Percentiles rank a stretch among this genome's conserved stretches.
Evolutionary conservation across 805 yeast species (phyloP).

Genomic region (Cyberlindnera maritima): DNA sequence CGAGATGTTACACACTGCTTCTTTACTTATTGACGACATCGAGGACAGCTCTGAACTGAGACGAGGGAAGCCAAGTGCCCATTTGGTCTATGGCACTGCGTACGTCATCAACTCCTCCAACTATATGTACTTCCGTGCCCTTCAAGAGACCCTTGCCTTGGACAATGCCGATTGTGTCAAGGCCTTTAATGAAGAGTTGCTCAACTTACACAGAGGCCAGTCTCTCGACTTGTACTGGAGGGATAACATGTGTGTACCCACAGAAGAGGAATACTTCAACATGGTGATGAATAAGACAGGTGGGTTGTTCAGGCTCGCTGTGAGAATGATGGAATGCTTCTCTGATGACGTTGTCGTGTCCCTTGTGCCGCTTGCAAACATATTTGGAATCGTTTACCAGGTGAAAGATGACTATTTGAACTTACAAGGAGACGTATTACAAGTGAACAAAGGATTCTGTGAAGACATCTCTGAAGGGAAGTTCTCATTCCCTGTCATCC

Average conservation of each 20-base stretch:
- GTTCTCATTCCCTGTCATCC: constrained; percentile 81
- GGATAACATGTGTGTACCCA: constrained; percentile 57
- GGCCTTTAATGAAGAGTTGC: constrained; percentile 67
- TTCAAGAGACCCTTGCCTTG: constrained; percentile 38
- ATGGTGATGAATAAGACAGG: constrained; percentile 93
- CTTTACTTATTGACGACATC: constrained; percentile 79
- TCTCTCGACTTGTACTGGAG: constrained; percentile 90
- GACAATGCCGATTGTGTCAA: constrained; percentile 27
- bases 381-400: constrained; percentile 82
- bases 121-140: constrained; percentile 61
- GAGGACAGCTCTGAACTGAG: constrained; percentile 75
- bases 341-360: constrained; percentile 19
- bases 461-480: constrained; percentile 92
- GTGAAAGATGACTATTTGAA: constrained; percentile 83
- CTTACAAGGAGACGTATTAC: constrained; percentile 48
- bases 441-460: constrained; percentile 69
- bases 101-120: constrained; percentile 81
- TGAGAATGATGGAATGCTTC: constrained; percentile 53
- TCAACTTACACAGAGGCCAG: constrained; percentile 85
- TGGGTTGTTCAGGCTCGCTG: constrained; percentile 77
- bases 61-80: constrained; percentile 80
- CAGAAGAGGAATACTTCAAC: constrained; percentile 58
- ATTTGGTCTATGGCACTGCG: constrained; percentile 71
- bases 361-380: constrained; percentile 62
- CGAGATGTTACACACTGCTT: constrained; percentile 63